phyloP scores from a whole-genome alignment of 305 asterid species.

The Solanum hybrid region DNA sequence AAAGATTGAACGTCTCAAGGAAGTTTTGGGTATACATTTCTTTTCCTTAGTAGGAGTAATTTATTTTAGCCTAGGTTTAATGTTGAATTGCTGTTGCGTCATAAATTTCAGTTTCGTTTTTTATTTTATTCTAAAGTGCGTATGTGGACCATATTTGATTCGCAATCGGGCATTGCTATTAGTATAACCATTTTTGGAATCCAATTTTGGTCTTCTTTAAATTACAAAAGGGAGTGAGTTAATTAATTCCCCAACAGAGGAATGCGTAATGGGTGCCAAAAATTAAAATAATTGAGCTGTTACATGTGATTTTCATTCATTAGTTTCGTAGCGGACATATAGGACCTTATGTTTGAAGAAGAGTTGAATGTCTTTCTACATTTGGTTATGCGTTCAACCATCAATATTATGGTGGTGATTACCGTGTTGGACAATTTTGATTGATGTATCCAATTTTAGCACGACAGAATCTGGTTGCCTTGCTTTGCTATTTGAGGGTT shows the following conservation, averaged over 20 bases:
- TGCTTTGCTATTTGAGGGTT: background rate
- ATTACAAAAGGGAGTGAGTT: background rate
- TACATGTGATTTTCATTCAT: background rate
- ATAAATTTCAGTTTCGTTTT: background rate
- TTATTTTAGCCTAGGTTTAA: background rate
- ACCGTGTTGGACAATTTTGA: background rate
- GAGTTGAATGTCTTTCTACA: background rate
- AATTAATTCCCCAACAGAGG: background rate
- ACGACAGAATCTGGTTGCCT: background rate
- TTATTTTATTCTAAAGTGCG: background rate
- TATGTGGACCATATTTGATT: background rate
- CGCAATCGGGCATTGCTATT: background rate
- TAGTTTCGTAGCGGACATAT: background rate
- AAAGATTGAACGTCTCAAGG: conserved; percentile 49
- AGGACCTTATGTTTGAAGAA: background rate
- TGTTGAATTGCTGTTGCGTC: background rate
- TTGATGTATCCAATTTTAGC: background rate
- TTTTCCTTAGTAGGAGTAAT: background rate
- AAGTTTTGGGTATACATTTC: conserved; percentile 48
- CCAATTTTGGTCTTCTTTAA: background rate
- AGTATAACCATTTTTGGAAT: background rate
- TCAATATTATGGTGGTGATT: background rate
- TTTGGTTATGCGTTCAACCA: background rate
- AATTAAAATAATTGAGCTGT: background rate
- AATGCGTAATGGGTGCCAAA: background rate